phyloP scores from a whole-genome alignment of 352 stramenopile genomes.

The Plasmopara muralis region DNA sequence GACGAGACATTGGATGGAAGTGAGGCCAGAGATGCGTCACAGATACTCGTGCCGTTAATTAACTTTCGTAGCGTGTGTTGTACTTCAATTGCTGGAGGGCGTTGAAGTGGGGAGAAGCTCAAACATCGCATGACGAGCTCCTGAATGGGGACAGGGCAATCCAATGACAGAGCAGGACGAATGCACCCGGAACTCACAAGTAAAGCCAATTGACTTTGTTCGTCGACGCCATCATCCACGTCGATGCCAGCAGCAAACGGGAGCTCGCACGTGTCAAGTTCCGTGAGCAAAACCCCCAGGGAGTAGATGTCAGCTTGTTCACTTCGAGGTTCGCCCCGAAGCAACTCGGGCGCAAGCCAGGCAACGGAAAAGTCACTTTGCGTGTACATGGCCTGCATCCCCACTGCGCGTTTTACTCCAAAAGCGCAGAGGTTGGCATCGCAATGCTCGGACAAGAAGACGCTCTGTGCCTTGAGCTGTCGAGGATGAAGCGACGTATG shows the following conservation, averaged over 20 bases:
- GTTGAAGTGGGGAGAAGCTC: constrained; percentile 36
- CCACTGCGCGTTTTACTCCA: constrained; percentile 22
- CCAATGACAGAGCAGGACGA: constrained; percentile 32
- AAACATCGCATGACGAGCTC: constrained; percentile 40
- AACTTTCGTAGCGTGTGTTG: constrained; percentile 37
- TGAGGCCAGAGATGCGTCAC: constrained; percentile 14
- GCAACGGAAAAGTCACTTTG: constrained; percentile 27
- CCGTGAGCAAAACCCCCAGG: constrained; percentile 46
- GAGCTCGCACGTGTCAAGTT: constrained; percentile 50
- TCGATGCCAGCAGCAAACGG: constrained; percentile 37
- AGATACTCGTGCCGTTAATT: constrained; percentile 29
- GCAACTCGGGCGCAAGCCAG: constrained; percentile 50
- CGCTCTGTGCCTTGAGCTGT: constrained; percentile 37
- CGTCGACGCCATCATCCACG: constrained; percentile 31
- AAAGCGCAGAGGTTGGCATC: constrained; percentile 50
- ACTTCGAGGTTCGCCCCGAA: constrained; percentile 26
- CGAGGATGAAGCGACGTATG: constrained; percentile 18
- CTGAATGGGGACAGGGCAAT: constrained; percentile 41
- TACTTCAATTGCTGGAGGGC: constrained; percentile 30
- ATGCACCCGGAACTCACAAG: constrained; percentile 44
- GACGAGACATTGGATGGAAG: constrained; percentile 28
- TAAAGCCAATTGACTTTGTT: constrained; percentile 38
- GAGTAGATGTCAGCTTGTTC: constrained; percentile 40
- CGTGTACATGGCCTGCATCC: constrained; percentile 6
- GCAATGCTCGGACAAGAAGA: constrained; percentile 37